Conservation (phyloP, 1,284 basidiomycete species). For the Microbotryum lychnidis-dioicae region DNA sequence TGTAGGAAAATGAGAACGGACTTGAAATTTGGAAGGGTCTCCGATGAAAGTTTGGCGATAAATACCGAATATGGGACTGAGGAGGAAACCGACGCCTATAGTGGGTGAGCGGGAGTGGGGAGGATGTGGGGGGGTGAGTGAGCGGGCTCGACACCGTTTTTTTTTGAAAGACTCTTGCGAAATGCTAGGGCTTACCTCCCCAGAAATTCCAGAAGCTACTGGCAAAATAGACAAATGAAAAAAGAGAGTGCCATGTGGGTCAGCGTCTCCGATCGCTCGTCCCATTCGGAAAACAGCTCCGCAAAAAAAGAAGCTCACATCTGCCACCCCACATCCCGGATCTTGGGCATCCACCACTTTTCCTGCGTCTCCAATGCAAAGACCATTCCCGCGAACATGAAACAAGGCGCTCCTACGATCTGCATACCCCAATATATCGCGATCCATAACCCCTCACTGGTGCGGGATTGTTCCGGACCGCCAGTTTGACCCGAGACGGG, state of each 20-base stretch:
- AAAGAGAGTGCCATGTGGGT: background rate
- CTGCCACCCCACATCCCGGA: constrained; percentile 12
- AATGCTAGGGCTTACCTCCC: constrained; percentile 20
- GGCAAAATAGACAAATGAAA: background rate
- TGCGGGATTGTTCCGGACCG: constrained; percentile 1
- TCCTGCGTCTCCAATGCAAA: constrained; percentile 20
- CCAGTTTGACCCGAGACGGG: background rate
- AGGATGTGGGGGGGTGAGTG: background rate
- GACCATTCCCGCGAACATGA: constrained; percentile 10
- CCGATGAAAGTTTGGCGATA: constrained; percentile 10
- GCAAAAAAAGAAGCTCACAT: constrained; percentile 4
- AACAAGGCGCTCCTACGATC: constrained; percentile 14
- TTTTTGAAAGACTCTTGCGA: background rate
- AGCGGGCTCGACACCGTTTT: no score
- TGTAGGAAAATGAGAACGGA: background rate
- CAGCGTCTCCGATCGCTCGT: background rate
- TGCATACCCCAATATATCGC: constrained; percentile 13
- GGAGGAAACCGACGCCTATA: no score
- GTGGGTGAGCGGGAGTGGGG: background rate
- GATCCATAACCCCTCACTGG: constrained; percentile 11
- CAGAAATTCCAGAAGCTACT: constrained; percentile 24
- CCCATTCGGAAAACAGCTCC: no score
- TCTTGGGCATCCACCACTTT: constrained; percentile 9
- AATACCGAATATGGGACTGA: background rate
- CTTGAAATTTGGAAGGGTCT: constrained; percentile 6